phyloP scores from a whole-genome alignment of 2,329 filamentous ascomycete species.

The Colletotrichum eleusines region DNA sequence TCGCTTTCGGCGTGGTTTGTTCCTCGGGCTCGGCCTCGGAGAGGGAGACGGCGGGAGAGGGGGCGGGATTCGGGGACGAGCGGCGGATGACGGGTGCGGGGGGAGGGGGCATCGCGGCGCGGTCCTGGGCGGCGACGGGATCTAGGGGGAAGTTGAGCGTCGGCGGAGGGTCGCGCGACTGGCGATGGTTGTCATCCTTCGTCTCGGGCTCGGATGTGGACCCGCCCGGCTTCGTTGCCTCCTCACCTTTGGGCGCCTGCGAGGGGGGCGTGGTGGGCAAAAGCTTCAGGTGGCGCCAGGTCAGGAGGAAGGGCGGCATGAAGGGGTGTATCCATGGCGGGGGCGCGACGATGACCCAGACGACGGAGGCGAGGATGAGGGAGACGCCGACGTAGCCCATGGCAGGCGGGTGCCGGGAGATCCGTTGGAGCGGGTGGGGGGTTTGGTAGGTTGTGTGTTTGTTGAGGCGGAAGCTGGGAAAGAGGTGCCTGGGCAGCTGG shows the following conservation, averaged over 20 bases:
- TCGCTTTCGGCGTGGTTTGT: constrained; percentile 66
- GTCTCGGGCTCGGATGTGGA: background rate
- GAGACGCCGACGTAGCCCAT: constrained; percentile 72
- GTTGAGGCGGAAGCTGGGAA: background rate
- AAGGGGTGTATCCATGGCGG: constrained; percentile 62
- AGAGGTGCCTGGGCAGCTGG: too few relatives aligned
- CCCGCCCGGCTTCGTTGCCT: background rate
- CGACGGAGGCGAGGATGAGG: constrained; percentile 71
- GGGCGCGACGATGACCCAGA: constrained; percentile 67
- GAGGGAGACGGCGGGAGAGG: background rate
- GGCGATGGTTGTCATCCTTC: background rate
- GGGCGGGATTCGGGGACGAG: constrained; percentile 20
- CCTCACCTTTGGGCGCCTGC: constrained; percentile 31
- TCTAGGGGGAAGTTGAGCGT: constrained; percentile 24
- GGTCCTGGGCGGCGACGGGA: constrained; percentile 44
- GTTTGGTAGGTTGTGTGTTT: background rate
- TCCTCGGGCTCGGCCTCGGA: constrained; percentile 53
- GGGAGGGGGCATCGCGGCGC: constrained; percentile 53
- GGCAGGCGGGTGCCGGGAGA: constrained; percentile 2
- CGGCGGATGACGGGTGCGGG: constrained; percentile 37
- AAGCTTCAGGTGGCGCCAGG: constrained; percentile 20
- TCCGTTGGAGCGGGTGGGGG: background rate
- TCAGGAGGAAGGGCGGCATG: constrained; percentile 55
- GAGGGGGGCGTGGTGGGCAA: constrained; percentile 6
- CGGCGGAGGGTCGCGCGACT: constrained; percentile 38